Evolutionary conservation across 179 eudicot genomes (phyloP).

Genomic region (Amaranthus tricolor): DNA sequence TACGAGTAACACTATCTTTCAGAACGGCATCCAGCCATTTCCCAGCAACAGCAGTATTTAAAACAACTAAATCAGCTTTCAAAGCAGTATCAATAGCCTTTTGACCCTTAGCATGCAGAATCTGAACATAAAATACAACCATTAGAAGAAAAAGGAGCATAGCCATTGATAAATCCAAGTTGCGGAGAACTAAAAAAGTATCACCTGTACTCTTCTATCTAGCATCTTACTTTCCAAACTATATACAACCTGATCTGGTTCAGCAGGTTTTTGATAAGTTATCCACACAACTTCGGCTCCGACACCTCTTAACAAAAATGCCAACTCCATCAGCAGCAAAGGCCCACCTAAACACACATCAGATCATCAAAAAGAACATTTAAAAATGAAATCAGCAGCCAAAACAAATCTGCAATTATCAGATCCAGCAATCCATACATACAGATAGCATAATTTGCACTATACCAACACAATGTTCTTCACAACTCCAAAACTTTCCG

Average conservation of each 20-base stretch:
- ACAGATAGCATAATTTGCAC: constrained; percentile 2
- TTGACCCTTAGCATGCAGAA: constrained; percentile 70
- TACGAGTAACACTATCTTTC: constrained; percentile 73
- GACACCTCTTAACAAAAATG: constrained; percentile 75
- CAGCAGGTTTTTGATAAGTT: constrained; percentile 71
- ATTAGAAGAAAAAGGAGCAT: background rate
- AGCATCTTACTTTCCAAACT: constrained; percentile 88
- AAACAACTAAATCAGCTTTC: constrained; percentile 81
- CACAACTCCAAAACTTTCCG: constrained; percentile 2
- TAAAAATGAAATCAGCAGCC: background rate
- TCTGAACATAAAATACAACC: constrained; percentile 37
- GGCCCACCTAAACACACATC: constrained; percentile 67
- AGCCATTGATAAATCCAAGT: background rate
- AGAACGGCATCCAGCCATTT: constrained; percentile 92
- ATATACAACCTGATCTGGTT: constrained; percentile 56
- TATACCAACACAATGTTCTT: background rate
- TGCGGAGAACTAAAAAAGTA: background rate
- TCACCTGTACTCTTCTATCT: constrained; percentile 86
- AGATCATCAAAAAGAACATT: constrained; percentile 13
- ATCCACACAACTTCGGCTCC: constrained; percentile 78
- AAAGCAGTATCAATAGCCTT: constrained; percentile 84
- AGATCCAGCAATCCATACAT: background rate
- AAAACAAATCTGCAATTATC: background rate
- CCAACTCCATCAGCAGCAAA: constrained; percentile 76
- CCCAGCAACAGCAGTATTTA: constrained; percentile 98